phyloP scores from a whole-genome alignment of 306 rosid genomes.

The Rosa multiflora region DNA sequence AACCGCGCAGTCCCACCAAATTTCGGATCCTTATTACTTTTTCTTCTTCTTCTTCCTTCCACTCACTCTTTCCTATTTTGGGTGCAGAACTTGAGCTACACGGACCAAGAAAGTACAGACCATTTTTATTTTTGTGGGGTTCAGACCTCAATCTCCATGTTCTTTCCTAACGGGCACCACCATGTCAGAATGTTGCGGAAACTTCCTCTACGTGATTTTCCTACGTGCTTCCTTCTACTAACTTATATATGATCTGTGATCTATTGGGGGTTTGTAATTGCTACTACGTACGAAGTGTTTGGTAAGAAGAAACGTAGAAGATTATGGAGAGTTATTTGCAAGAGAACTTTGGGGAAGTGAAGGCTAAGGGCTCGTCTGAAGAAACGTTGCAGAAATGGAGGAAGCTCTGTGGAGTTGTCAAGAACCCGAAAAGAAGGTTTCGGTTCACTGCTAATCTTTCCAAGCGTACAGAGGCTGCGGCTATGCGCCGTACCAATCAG shows the following conservation, averaged over 20 bases:
- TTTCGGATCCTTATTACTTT: neutral
- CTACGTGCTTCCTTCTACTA: constrained; percentile 11
- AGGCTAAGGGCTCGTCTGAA: constrained; percentile 60
- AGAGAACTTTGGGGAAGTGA: constrained; percentile 59
- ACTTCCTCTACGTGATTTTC: neutral
- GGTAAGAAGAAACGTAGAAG: neutral
- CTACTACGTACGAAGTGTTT: too few relatives aligned
- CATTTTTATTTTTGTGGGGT: neutral
- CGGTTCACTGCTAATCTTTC: constrained; percentile 88
- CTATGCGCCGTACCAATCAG: constrained; percentile 80
- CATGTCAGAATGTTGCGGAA: constrained; percentile 9
- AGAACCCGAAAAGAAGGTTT: constrained; percentile 74
- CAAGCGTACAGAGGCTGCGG: constrained; percentile 69
- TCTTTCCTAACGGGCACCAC: neutral
- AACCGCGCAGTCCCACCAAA: constrained; percentile 7
- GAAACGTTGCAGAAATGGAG: constrained; percentile 84
- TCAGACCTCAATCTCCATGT: constrained; percentile 18
- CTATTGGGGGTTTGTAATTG: neutral
- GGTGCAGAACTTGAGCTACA: neutral
- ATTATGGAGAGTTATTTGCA: constrained; percentile 58
- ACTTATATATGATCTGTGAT: neutral
- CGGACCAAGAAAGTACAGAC: neutral
- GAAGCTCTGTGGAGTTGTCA: constrained; percentile 54
- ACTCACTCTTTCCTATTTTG: constrained; percentile 13
- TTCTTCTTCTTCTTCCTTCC: neutral